Percentiles rank a stretch among this genome's conserved stretches.
phyloP scores from a whole-genome alignment of 306 rosid genomes.

The Amphicarpaea edgeworthii region DNA sequence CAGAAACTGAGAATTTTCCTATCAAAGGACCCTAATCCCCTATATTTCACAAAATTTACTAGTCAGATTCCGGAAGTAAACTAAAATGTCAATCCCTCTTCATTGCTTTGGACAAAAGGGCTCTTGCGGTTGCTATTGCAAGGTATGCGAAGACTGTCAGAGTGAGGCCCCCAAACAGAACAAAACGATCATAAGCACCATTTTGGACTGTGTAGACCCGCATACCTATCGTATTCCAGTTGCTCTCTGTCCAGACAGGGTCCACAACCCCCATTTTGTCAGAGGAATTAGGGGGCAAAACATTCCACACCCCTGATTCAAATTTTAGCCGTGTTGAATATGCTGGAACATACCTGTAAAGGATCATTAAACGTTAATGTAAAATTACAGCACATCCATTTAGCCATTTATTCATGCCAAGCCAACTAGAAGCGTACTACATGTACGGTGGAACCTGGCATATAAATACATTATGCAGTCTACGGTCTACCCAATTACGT shows the following conservation, averaged over 20 bases:
- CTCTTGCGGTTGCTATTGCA: conserved; percentile 62
- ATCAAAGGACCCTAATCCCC: conserved; percentile 35
- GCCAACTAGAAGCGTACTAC: conserved; percentile 18
- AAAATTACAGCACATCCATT: conserved; percentile 19
- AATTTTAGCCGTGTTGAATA: conserved; percentile 81
- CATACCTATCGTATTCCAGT: conserved; percentile 83
- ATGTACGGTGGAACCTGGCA: conserved; percentile 19
- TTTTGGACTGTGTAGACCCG: conserved; percentile 74
- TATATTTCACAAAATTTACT: conserved; percentile 40
- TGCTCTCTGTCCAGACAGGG: conserved; percentile 95
- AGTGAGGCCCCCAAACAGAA: conserved; percentile 73
- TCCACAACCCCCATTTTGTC: conserved; percentile 78
- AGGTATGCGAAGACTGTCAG: conserved; percentile 72
- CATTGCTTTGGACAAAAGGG: conserved; percentile 64
- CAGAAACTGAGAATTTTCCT: conserved; percentile 34
- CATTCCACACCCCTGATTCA: conserved; percentile 77
- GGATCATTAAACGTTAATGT: conserved; percentile 27
- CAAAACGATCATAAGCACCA: conserved; percentile 65
- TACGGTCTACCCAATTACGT: conserved; percentile 36
- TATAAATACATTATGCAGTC: background rate
- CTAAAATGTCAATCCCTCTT: conserved; percentile 70
- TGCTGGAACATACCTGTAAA: conserved; percentile 89
- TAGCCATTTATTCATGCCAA: conserved; percentile 41
- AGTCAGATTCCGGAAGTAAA: conserved; percentile 15
- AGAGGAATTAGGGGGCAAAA: conserved; percentile 76